These are phyloP conservation scores for Dioszegia hungarica DNA, from an alignment of 768 basidiomycete species.

Conservation along the genomic window DNA sequence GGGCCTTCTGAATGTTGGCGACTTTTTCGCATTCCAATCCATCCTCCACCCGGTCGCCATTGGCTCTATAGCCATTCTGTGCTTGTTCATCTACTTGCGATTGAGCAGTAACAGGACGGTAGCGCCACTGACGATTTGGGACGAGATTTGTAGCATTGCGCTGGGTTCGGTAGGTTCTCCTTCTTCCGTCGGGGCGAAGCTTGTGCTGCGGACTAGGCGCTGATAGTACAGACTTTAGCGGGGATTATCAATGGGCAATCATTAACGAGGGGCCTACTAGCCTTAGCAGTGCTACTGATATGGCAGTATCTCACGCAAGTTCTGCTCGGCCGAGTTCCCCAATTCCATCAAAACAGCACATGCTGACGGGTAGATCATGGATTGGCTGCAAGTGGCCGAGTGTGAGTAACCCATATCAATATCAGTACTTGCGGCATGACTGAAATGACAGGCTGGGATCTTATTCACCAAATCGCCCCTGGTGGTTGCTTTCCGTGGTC, in stretches of 20 bases:
- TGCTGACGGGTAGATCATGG: no score
- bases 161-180: slow-evolving; percentile 8
- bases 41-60: slow-evolving; percentile 8
- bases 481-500: slow-evolving; percentile 16
- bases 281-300: slow-evolving; percentile 7
- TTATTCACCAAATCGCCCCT: slow-evolving; percentile 9
- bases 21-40: not conserved
- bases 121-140: slow-evolving; percentile 15
- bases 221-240: not conserved
- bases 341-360: no score
- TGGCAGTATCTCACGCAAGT: slow-evolving; percentile 15
- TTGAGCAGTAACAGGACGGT: slow-evolving; percentile 9
- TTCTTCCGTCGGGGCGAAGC: no score
- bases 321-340: no score
- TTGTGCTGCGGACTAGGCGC: not conserved
- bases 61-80: slow-evolving; percentile 12
- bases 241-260: slow-evolving; percentile 13
- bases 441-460: not conserved
- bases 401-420: no score
- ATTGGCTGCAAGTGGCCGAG: no score
- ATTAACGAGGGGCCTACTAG: slow-evolving; percentile 7
- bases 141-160: slow-evolving; percentile 15
- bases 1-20: not conserved
- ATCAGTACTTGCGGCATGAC: no score
- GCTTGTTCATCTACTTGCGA: slow-evolving; percentile 14